Evolutionary conservation across 169 alveolate genomes (phyloP).

Genomic region (Cryptosporidium baileyi): DNA sequence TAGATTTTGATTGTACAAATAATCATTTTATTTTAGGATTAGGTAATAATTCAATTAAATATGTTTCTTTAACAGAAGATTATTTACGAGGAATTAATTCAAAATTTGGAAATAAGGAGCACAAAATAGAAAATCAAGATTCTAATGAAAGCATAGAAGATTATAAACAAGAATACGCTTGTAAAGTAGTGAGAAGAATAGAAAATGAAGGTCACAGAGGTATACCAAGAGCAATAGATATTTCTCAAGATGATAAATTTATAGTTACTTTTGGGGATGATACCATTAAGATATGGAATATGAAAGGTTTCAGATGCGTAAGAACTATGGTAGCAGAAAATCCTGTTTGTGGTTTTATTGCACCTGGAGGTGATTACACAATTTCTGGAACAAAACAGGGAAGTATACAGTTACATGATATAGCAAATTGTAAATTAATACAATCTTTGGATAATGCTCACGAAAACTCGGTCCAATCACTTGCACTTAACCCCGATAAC

Average conservation of each 20-base stretch:
- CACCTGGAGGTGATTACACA: conserved; percentile 71
- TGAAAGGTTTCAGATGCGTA: conserved; percentile 72
- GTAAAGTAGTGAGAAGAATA: conserved; percentile 72
- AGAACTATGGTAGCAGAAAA: conserved; percentile 73
- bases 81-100: background rate
- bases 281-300: conserved; percentile 76
- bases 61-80: background rate
- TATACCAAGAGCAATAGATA: conserved; percentile 71
- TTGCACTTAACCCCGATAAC: conserved; percentile 56
- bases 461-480: conserved; percentile 71
- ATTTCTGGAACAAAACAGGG: conserved; percentile 73
- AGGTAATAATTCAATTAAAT: conserved; percentile 48
- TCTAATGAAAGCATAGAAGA: conserved; percentile 56
- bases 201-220: conserved; percentile 76
- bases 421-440: conserved; percentile 70
- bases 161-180: conserved; percentile 69
- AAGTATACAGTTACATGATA: conserved; percentile 71
- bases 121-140: background rate
- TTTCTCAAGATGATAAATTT: conserved; percentile 75
- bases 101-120: conserved; percentile 2
- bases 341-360: conserved; percentile 73
- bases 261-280: conserved; percentile 77
- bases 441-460: conserved; percentile 73
- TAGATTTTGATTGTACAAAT: conserved; percentile 26
- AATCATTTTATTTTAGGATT: conserved; percentile 27